Conservation (phyloP, 2,329 filamentous ascomycete species). For the Cercospora beticola region DNA sequence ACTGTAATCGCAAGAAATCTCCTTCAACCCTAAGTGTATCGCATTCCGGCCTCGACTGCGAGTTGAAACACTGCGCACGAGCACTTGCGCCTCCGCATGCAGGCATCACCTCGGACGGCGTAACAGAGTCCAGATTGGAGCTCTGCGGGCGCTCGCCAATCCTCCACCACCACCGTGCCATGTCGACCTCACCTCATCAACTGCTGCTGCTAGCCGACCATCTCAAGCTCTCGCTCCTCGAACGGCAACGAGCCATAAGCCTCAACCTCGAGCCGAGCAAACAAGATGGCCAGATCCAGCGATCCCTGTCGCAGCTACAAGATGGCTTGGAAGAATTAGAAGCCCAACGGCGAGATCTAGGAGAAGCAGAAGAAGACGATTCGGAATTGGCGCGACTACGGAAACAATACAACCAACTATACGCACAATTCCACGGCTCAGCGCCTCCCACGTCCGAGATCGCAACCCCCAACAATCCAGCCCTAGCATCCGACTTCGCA, state of each 20-base stretch:
- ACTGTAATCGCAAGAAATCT: not conserved
- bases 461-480: constrained; percentile 63
- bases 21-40: not conserved
- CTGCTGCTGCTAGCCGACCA: constrained; percentile 93
- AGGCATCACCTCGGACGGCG: constrained; percentile 8
- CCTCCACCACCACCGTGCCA: constrained; percentile 5
- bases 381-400: constrained; percentile 68
- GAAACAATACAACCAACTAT: constrained; percentile 73
- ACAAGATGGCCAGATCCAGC: constrained; percentile 84
- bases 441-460: constrained; percentile 53
- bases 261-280: constrained; percentile 75
- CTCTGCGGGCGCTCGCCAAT: not conserved
- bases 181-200: constrained; percentile 56
- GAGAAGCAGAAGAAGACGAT: constrained; percentile 53
- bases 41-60: not conserved
- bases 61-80: constrained; percentile 3
- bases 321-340: constrained; percentile 73
- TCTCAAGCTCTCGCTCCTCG: constrained; percentile 91
- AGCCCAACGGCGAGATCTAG: constrained; percentile 61
- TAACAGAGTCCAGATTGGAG: constrained; percentile 1
- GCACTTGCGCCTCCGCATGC: constrained; percentile 6
- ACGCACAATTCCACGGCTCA: constrained; percentile 73
- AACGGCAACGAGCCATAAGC: constrained; percentile 81
- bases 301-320: constrained; percentile 81
- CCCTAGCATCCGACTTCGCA: constrained; percentile 63